Percentiles rank a stretch among this genome's conserved stretches.
Conservation (phyloP, 345 rosid genomes). For the Gossypium australe region DNA sequence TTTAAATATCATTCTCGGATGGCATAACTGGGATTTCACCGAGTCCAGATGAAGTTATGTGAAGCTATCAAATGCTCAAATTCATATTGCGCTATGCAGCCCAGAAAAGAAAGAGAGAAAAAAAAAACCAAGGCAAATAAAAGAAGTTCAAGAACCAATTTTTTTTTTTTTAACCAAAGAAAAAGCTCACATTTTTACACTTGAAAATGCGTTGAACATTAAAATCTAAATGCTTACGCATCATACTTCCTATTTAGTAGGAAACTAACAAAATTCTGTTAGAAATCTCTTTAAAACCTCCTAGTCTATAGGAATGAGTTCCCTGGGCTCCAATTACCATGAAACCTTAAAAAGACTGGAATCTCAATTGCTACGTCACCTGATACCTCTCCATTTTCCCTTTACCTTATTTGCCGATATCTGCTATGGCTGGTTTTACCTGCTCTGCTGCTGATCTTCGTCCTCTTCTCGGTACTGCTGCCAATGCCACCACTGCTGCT, state of each 20-base stretch:
- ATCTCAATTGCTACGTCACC: neutral
- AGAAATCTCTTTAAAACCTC: neutral
- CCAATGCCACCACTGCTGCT: conserved; percentile 37
- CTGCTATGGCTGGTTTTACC: conserved; percentile 16
- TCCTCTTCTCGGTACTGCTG: conserved; percentile 28
- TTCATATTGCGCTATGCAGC: neutral
- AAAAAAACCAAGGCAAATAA: neutral
- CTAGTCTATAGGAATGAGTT: neutral
- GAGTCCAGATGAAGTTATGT: neutral
- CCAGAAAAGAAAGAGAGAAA: neutral
- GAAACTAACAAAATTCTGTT: neutral
- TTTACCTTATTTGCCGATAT: neutral
- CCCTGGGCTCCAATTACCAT: neutral
- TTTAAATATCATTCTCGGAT: neutral
- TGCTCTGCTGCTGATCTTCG: conserved; percentile 36
- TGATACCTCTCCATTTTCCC: no score
- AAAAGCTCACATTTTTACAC: neutral
- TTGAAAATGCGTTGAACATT: neutral
- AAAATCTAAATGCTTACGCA: neutral
- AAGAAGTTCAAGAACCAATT: neutral
- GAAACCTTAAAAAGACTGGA: neutral
- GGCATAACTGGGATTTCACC: neutral
- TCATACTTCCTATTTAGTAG: neutral
- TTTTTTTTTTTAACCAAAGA: neutral
- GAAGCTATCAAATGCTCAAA: neutral